These are phyloP conservation scores for Chrysosporium keratinophilum DNA, from an alignment of 2,329 filamentous ascomycete species.

Conservation along the genomic window DNA sequence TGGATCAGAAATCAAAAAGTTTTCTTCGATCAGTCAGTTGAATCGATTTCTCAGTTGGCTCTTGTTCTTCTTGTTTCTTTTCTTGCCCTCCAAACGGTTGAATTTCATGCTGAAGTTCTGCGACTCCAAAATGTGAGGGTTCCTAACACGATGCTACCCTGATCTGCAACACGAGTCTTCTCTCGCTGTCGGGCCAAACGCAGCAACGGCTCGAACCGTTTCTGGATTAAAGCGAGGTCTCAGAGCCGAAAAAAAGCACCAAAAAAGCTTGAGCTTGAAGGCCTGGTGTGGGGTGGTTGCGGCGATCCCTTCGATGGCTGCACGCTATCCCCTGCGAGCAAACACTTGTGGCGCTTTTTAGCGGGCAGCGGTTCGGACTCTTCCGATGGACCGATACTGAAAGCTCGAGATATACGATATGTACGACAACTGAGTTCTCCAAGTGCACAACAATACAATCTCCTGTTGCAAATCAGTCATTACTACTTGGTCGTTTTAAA, in stretches of 20 bases:
- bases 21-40: not conserved
- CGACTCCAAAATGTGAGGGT: not conserved
- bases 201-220: not conserved
- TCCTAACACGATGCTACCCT: slow-evolving; percentile 2
- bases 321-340: too few relatives aligned
- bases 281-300: not conserved
- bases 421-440: too few relatives aligned
- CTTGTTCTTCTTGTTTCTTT: not conserved
- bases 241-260: too few relatives aligned
- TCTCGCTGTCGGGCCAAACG: not conserved
- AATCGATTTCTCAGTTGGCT: not conserved
- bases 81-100: not conserved
- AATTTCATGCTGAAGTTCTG: too few relatives aligned
- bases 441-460: too few relatives aligned
- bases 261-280: not conserved
- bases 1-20: not conserved
- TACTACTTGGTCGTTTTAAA: too few relatives aligned
- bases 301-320: not conserved
- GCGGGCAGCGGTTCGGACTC: not conserved
- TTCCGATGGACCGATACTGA: too few relatives aligned
- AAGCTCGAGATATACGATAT: too few relatives aligned
- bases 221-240: too few relatives aligned
- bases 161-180: not conserved
- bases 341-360: not conserved
- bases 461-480: too few relatives aligned